A percentile compares a stretch with the other conserved stretches of the same genome.
Evolutionary conservation across 768 basidiomycete species (phyloP).

Genomic region (Brasilioporus rufonigricans): DNA sequence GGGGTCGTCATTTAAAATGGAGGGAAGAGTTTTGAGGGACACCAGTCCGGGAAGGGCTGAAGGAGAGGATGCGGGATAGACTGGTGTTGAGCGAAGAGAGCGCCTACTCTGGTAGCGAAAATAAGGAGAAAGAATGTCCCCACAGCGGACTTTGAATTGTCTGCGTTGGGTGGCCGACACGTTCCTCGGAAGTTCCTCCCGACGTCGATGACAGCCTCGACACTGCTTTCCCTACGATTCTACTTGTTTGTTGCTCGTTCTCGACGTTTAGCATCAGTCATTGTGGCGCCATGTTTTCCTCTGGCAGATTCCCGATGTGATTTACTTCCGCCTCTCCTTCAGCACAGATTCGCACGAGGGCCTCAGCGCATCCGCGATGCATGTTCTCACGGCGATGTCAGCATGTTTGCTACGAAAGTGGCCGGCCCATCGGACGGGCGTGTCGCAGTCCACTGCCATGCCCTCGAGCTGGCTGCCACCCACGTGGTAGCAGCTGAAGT

Average conservation of each 20-base stretch:
- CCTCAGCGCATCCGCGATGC: neutral
- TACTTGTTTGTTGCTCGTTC: neutral
- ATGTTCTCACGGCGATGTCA: slow-evolving; percentile 11
- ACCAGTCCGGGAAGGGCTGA: slow-evolving; percentile 29
- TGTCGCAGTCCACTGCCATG: slow-evolving; percentile 1
- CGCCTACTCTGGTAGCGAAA: slow-evolving; percentile 23
- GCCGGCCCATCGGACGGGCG: neutral
- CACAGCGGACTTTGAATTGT: slow-evolving; percentile 34
- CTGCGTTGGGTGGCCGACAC: slow-evolving; percentile 27
- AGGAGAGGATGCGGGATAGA: slow-evolving; percentile 23
- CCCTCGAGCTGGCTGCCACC: neutral
- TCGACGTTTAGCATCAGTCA: neutral
- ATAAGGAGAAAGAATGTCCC: slow-evolving; percentile 24
- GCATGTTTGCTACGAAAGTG: neutral
- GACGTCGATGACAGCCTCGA: neutral
- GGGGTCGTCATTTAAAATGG: slow-evolving; percentile 63
- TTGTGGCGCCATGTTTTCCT: neutral
- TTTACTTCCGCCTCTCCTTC: neutral
- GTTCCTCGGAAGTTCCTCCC: slow-evolving; percentile 13
- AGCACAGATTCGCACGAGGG: slow-evolving; percentile 1
- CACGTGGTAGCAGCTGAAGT: neutral
- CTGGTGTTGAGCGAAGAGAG: slow-evolving; percentile 23
- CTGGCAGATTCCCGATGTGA: neutral
- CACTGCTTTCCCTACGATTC: neutral
- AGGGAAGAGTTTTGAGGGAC: slow-evolving; percentile 11